Percentiles rank a stretch among this genome's conserved stretches.
These are phyloP conservation scores for Neopestalotiopsis sp. DNA, from an alignment of 2,329 filamentous ascomycete genomes.

Conservation along the genomic window DNA sequence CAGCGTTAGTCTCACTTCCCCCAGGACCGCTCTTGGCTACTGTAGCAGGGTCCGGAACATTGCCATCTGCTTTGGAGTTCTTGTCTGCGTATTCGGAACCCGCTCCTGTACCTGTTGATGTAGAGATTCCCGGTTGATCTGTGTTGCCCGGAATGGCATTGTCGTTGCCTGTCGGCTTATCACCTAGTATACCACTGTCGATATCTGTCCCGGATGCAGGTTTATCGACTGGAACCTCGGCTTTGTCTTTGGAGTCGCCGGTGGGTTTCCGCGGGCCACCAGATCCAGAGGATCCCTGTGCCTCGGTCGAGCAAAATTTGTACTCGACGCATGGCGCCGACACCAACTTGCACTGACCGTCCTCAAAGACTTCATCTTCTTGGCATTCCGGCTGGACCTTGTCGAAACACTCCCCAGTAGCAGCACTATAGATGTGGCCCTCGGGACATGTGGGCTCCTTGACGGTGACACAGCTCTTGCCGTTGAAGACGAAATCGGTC, in stretches of 20 bases:
- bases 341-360: neutral
- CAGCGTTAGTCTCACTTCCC: no score
- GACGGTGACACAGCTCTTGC: neutral
- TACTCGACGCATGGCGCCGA: neutral
- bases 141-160: neutral
- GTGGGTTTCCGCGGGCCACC: neutral
- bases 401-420: neutral
- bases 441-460: neutral
- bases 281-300: neutral
- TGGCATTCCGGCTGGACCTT: neutral
- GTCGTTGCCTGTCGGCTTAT: neutral
- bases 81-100: neutral
- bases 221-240: neutral
- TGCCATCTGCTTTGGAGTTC: neutral
- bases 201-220: neutral
- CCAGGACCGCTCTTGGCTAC: no score
- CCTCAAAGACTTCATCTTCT: neutral
- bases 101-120: neutral
- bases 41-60: neutral
- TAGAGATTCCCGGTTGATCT: neutral
- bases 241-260: neutral
- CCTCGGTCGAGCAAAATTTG: neutral
- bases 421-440: neutral
- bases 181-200: neutral
- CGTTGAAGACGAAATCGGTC: neutral